Percentiles rank a stretch among this genome's conserved stretches.
Evolutionary conservation across 2,329 filamentous ascomycete genomes (phyloP).

Genomic region (Oidium heveae): DNA sequence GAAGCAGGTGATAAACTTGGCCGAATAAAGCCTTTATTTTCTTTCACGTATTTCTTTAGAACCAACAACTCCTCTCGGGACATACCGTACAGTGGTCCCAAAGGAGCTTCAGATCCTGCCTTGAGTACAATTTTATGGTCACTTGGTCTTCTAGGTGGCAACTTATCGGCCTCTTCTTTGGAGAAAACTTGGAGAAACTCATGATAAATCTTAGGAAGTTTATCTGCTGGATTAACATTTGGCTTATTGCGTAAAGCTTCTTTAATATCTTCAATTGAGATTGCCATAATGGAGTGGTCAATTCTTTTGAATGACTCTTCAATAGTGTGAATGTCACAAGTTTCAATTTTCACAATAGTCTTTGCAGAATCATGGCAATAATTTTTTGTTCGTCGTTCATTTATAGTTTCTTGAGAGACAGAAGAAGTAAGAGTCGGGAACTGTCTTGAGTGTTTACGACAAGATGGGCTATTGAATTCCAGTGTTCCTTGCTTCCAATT

Average conservation of each 20-base stretch:
- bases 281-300: too few species aligned
- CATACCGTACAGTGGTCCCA: neutral
- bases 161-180: neutral
- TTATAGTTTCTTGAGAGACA: too few species aligned
- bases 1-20: neutral
- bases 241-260: too few species aligned
- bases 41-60: neutral
- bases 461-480: neutral
- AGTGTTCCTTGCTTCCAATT: neutral
- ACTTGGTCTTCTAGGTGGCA: neutral
- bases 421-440: too few species aligned
- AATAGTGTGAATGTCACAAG: too few species aligned
- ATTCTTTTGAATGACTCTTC: too few species aligned
- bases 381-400: too few species aligned
- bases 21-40: neutral
- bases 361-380: too few species aligned
- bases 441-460: neutral
- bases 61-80: neutral
- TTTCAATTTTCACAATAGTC: too few species aligned
- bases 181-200: neutral
- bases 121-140: neutral
- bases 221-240: neutral
- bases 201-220: neutral
- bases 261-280: neutral
- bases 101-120: neutral